Conservation (phyloP, 106 monocot species). For the Hemerocallis citrina region DNA sequence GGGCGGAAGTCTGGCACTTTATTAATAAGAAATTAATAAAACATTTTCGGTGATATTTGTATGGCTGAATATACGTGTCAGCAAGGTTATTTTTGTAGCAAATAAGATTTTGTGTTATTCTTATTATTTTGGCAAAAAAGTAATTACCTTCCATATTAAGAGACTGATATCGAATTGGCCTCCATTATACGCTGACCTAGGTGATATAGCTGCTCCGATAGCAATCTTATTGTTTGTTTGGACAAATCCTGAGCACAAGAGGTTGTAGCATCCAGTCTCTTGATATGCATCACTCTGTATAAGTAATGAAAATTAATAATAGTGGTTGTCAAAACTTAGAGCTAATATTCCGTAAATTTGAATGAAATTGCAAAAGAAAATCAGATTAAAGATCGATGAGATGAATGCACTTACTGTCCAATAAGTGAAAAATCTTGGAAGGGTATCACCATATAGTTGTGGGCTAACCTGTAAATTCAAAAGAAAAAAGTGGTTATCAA, state of each 20-base stretch:
- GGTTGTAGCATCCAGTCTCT: constrained; percentile 82
- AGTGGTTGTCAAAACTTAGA: no score
- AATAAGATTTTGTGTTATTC: no score
- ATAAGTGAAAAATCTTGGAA: constrained; percentile 94
- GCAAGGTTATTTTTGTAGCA: no score
- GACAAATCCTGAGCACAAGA: constrained; percentile 81
- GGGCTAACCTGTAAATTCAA: constrained; percentile 85
- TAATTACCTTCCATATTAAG: constrained; percentile 72
- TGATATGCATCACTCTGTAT: constrained; percentile 79
- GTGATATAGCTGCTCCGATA: constrained; percentile 82
- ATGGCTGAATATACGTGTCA: no score
- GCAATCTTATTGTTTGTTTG: constrained; percentile 74
- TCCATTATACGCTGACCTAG: constrained; percentile 41
- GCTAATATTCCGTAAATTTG: no score
- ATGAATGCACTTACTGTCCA: constrained; percentile 70
- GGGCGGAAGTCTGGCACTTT: no score
- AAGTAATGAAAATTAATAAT: background rate
- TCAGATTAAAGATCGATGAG: background rate
- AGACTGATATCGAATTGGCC: constrained; percentile 79
- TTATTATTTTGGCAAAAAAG: no score
- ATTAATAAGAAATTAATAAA: no score
- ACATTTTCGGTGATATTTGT: no score
- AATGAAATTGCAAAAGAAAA: background rate
- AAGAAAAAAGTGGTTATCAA: no score
- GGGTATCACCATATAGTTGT: constrained; percentile 68